phyloP scores from a whole-genome alignment of 148 eudicot species.

The Silene conica region DNA sequence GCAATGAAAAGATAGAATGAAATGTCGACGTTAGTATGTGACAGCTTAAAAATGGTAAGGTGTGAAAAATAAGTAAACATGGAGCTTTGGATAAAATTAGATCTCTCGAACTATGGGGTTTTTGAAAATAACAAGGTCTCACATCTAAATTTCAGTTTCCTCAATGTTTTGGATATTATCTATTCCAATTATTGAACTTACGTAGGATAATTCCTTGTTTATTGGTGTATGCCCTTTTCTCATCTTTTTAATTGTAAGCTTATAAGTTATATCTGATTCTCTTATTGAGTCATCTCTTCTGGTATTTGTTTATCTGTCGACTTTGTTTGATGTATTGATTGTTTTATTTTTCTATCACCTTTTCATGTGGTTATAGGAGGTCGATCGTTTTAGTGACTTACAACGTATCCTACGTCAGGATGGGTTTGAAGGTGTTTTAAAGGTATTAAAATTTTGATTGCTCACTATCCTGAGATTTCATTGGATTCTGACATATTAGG shows the following conservation, averaged over 20 bases:
- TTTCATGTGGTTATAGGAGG: constrained; percentile 55
- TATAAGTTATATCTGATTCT: neutral
- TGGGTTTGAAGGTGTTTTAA: constrained; percentile 66
- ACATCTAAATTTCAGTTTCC: neutral
- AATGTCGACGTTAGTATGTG: neutral
- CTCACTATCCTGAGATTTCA: neutral
- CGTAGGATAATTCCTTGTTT: neutral
- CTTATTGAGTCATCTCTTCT: neutral
- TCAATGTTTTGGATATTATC: neutral
- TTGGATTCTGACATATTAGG: constrained; percentile 9
- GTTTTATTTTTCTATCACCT: neutral
- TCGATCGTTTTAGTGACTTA: constrained; percentile 69
- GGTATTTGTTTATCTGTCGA: neutral
- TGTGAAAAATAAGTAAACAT: neutral
- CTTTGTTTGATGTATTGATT: constrained; percentile 2
- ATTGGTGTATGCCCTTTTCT: neutral
- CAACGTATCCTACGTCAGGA: constrained; percentile 43
- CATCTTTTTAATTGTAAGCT: neutral
- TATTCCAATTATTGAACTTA: neutral
- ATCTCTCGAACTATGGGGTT: too few relatives aligned
- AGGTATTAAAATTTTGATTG: constrained; percentile 39
- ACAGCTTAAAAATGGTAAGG: neutral
- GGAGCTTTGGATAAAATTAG: too few relatives aligned
- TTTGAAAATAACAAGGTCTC: too few relatives aligned
- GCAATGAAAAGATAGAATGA: neutral